Conservation (phyloP, 129 eudicot genomes). For the Logfia minima region DNA sequence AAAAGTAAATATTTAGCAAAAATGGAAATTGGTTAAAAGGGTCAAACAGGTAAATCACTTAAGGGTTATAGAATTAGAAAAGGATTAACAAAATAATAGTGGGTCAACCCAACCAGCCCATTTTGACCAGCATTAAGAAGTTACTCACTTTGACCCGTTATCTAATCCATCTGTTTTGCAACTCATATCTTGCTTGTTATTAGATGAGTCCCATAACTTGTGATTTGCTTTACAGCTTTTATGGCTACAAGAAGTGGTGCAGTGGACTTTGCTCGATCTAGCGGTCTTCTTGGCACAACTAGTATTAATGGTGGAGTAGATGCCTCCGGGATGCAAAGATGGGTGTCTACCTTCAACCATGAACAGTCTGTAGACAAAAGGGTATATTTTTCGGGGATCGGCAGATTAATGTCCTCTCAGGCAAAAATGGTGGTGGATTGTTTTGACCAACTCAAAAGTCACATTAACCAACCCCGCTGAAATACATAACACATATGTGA, state of each 20-base stretch:
- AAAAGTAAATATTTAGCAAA: background rate
- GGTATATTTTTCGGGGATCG: slow-evolving; percentile 41
- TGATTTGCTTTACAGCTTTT: slow-evolving; percentile 42
- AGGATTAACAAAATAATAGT: too few relatives aligned
- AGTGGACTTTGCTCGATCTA: slow-evolving; percentile 46
- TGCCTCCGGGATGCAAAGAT: slow-evolving; percentile 37
- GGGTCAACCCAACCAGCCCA: background rate
- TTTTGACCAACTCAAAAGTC: slow-evolving; percentile 41
- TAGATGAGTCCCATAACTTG: background rate
- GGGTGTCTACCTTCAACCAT: slow-evolving; percentile 47
- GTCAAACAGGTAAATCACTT: background rate
- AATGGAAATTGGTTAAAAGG: background rate
- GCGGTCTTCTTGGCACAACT: slow-evolving; percentile 38
- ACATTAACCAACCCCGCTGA: slow-evolving; percentile 32
- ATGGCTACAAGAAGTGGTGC: slow-evolving; percentile 63
- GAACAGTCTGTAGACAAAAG: slow-evolving; percentile 39
- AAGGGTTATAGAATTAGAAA: too few relatives aligned
- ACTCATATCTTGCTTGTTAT: background rate
- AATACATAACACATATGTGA: slow-evolving; percentile 23
- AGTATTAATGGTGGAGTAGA: slow-evolving; percentile 31
- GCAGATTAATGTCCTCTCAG: slow-evolving; percentile 42
- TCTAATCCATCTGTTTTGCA: background rate
- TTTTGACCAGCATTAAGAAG: background rate
- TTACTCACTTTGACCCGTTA: background rate
- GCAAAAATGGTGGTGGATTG: slow-evolving; percentile 38